A percentile compares a stretch with the other conserved stretches of the same genome.
phyloP scores from a whole-genome alignment of 306 rosid species.

The Quercus bicolor region DNA sequence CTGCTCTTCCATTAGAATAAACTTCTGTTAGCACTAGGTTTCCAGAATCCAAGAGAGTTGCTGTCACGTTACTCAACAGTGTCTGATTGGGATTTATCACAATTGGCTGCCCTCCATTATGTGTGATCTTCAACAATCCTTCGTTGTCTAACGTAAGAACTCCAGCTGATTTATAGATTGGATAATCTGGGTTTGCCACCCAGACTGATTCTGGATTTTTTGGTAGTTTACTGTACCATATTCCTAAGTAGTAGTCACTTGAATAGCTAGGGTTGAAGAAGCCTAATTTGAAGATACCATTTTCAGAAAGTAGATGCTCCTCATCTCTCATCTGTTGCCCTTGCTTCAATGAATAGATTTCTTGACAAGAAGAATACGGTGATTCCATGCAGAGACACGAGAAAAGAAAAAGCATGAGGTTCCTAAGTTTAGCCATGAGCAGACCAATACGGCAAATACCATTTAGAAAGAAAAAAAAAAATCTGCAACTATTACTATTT shows the following conservation, averaged over 20 bases:
- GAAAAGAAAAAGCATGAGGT: background rate
- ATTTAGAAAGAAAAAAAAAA: background rate
- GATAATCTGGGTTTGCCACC: conserved; percentile 23
- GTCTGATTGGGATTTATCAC: conserved; percentile 2
- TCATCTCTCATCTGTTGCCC: conserved; percentile 9
- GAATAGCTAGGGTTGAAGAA: conserved; percentile 21
- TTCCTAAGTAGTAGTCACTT: conserved; percentile 17
- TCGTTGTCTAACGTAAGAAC: conserved; percentile 3
- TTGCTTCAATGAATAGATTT: background rate
- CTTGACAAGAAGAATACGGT: background rate
- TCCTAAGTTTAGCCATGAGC: background rate
- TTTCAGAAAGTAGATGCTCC: conserved; percentile 7
- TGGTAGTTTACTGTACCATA: conserved; percentile 21
- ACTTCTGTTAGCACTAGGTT: conserved; percentile 19
- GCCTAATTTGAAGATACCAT: conserved; percentile 17
- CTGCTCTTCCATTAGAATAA: background rate
- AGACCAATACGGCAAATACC: background rate
- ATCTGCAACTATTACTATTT: background rate
- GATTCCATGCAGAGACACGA: background rate
- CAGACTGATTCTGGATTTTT: conserved; percentile 24
- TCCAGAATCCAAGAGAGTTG: conserved; percentile 1
- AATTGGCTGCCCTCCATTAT: conserved; percentile 3
- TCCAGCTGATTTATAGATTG: conserved; percentile 3
- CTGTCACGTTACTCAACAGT: conserved; percentile 20
- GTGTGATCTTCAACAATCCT: conserved; percentile 17